Evolutionary conservation across 352 stramenopile genomes (phyloP).

Genomic region (Phytophthora fragariaefolia): DNA sequence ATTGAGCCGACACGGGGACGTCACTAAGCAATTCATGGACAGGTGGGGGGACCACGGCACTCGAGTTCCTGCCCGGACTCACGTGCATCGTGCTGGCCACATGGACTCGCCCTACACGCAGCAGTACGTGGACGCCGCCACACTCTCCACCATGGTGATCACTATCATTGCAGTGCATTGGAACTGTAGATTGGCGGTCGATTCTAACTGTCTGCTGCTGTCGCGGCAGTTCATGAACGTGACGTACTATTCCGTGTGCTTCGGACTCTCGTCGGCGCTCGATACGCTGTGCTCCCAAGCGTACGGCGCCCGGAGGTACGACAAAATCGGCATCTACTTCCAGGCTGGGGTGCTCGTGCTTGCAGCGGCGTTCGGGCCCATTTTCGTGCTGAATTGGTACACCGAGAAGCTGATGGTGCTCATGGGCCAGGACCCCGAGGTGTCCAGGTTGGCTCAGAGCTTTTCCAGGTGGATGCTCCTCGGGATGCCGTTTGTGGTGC

Average conservation of each 20-base stretch:
- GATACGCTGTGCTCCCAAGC: slow-evolving; percentile 83
- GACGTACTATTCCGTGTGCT: slow-evolving; percentile 61
- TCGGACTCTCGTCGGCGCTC: slow-evolving; percentile 71
- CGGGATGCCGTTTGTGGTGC: slow-evolving; percentile 73
- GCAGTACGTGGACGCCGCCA: slow-evolving; percentile 62
- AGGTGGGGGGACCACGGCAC: slow-evolving; percentile 38
- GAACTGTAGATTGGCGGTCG: background rate
- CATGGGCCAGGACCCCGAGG: slow-evolving; percentile 54
- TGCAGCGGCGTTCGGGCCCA: slow-evolving; percentile 41
- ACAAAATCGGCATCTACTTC: slow-evolving; percentile 83
- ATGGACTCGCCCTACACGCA: slow-evolving; percentile 64
- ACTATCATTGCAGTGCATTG: background rate
- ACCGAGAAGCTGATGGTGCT: slow-evolving; percentile 49
- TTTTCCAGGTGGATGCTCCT: slow-evolving; percentile 69
- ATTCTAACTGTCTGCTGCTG: slow-evolving; percentile 24
- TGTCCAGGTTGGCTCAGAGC: slow-evolving; percentile 59
- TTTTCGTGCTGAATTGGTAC: slow-evolving; percentile 75
- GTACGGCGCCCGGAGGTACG: slow-evolving; percentile 58
- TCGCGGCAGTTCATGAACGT: slow-evolving; percentile 69
- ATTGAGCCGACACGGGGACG: no score
- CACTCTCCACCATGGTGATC: slow-evolving; percentile 58
- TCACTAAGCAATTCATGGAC: no score
- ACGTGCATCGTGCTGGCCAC: slow-evolving; percentile 68
- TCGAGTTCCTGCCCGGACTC: slow-evolving; percentile 62
- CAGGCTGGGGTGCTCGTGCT: slow-evolving; percentile 73